phyloP scores from a whole-genome alignment of 768 basidiomycete genomes.

The Termitomyces sp. region DNA sequence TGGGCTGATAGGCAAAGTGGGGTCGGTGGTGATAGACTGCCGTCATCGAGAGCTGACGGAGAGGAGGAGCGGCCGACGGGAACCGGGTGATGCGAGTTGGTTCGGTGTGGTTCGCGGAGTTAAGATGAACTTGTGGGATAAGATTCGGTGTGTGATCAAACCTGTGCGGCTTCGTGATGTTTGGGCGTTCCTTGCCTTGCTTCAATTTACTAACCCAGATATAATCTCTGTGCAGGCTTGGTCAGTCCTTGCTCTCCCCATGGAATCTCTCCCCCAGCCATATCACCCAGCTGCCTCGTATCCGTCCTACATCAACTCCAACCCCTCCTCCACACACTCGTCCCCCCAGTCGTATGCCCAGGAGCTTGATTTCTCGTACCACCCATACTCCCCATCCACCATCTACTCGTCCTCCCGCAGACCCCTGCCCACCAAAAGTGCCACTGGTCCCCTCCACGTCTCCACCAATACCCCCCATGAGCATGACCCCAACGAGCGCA shows the following conservation, averaged over 20 bases:
- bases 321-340: conserved; percentile 28
- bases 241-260: conserved; percentile 1
- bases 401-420: conserved; percentile 19
- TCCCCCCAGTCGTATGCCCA: conserved; percentile 16
- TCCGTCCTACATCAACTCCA: conserved; percentile 23
- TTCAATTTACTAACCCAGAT: conserved; percentile 6
- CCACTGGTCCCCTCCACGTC: conserved; percentile 28
- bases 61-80: conserved; percentile 1
- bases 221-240: conserved; percentile 5
- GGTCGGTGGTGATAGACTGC: background rate
- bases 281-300: conserved; percentile 13
- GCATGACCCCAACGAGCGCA: conserved; percentile 41
- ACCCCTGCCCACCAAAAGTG: conserved; percentile 14
- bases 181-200: conserved; percentile 5
- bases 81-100: conserved; percentile 11
- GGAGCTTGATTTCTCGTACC: conserved; percentile 16
- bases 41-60: background rate
- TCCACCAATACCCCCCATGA: conserved; percentile 32
- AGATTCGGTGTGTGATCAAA: conserved; percentile 15
- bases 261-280: conserved; percentile 15
- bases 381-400: conserved; percentile 12
- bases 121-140: conserved; percentile 8
- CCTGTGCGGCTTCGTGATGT: conserved; percentile 14
- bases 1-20: too few species aligned
- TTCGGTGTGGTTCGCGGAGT: conserved; percentile 10